Evolutionary conservation across 2,329 filamentous ascomycete genomes (phyloP), one percentile per base, ranked within the genome.

Genomic region (Thermomyces lanuginosus): DNA sequence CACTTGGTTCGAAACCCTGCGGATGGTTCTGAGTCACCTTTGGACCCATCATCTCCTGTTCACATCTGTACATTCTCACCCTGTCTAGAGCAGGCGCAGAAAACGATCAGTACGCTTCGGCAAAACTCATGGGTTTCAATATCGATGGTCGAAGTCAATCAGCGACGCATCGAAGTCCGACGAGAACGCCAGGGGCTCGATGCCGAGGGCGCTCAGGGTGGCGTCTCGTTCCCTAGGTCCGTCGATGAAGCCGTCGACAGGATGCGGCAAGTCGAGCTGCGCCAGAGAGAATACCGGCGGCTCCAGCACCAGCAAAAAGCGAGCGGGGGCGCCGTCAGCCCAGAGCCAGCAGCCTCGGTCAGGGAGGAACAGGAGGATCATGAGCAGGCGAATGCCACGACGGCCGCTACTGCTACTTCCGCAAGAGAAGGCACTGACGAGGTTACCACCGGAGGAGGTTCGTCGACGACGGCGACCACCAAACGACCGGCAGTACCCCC

Each of bases 41-140:
- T 95, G 7, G 75, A 89, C 38, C 72, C 80, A 0, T 63, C 65
- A n/a, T 65, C 69, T 21, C 66, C 76, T 4, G 70, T 76, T 1
- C 67, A 89, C 45, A 67, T 98, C 29, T 98, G 89, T 59, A 91
- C 83, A 1, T 98, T 98, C 56, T 91, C 79, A 1, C 89, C 89
- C 0, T 98, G 89, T 53, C 91, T 98, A 38, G 89, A 98, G 55
- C 89, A 98, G 58, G 86, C 91, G 12, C 82, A 78, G 28, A 71
- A 74, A 30, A 95, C 89, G 0, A 74, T 92, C 28, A 76, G 79
- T 7, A 69, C 71, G 8, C 66, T 98, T 52, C 75, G 86, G 28
- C 68, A 72, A 19, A 60, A 83, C 5, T 82, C 81, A 28, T 98
- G 89, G 89, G 67, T 83, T 6, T 77, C 86, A 31, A 91, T 95